Conservation (phyloP, 2,329 filamentous ascomycete species). For the Colletotrichum sp. region DNA sequence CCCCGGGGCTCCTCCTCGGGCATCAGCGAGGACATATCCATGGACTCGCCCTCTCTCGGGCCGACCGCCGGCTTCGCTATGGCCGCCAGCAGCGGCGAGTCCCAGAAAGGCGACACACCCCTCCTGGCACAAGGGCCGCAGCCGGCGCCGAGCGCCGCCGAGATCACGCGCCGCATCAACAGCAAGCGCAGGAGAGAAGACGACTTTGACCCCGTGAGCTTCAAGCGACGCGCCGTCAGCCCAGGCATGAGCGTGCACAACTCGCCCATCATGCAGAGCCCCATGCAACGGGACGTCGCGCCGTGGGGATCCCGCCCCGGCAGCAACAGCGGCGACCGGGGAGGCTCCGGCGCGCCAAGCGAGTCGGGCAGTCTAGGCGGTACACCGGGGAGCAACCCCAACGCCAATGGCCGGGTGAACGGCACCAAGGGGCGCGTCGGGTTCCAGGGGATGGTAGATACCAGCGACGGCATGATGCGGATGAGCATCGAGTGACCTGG, state of each 20-base stretch:
- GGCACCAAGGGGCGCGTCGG: conserved; percentile 69
- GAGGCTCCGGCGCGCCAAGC: conserved; percentile 57
- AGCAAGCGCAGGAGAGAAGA: conserved; percentile 88
- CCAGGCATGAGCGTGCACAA: conserved; percentile 91
- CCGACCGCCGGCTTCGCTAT: conserved; percentile 38
- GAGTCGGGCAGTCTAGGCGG: conserved; percentile 47
- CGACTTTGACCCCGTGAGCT: conserved; percentile 84
- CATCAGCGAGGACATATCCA: conserved; percentile 72
- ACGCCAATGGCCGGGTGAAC: conserved; percentile 49
- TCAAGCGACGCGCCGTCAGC: conserved; percentile 91
- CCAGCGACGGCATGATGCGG: conserved; percentile 94
- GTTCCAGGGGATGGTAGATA: conserved; percentile 92
- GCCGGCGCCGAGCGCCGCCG: conserved; percentile 67
- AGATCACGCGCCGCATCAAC: conserved; percentile 79
- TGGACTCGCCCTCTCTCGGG: conserved; percentile 68
- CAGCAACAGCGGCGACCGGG: conserved; percentile 61
- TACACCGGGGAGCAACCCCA: conserved; percentile 29
- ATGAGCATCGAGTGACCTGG: conserved; percentile 84
- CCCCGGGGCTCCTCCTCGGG: conserved; percentile 64
- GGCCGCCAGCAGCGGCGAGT: conserved; percentile 22
- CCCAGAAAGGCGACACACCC: conserved; percentile 39
- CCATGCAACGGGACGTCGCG: conserved; percentile 72
- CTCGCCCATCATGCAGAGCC: conserved; percentile 86
- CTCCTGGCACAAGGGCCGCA: conserved; percentile 37
- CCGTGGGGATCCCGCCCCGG: conserved; percentile 76